Evolutionary conservation across 2,329 filamentous ascomycete genomes (phyloP).

Genomic region (Aphanoascus verrucosus): DNA sequence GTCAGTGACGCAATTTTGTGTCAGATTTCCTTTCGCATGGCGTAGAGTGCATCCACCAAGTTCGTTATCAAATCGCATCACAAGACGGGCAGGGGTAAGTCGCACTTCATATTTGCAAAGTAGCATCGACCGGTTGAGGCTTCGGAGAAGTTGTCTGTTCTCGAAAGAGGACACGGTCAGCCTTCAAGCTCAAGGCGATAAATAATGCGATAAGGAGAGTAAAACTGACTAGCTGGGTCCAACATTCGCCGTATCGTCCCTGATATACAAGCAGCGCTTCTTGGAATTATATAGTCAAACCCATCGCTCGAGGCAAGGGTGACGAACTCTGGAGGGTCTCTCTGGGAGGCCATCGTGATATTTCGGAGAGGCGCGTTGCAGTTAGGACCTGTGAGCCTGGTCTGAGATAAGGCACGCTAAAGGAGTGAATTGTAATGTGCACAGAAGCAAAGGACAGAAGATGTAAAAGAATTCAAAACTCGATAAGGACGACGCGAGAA

Average conservation of each 20-base stretch:
- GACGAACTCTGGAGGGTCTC: constrained; percentile 43
- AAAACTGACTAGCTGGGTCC: constrained; percentile 46
- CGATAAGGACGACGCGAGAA: background rate
- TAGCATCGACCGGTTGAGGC: constrained; percentile 47
- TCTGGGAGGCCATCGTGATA: background rate
- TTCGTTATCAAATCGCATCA: background rate
- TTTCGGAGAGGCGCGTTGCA: background rate
- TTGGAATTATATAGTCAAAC: constrained; percentile 53
- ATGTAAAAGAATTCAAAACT: background rate
- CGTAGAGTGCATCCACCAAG: background rate
- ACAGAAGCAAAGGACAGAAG: background rate
- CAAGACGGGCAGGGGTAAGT: background rate
- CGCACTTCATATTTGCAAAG: constrained; percentile 50
- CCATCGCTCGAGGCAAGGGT: constrained; percentile 55
- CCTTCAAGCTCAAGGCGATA: background rate
- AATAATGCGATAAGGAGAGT: background rate
- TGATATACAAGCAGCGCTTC: constrained; percentile 50
- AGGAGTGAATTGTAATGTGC: background rate
- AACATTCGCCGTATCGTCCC: constrained; percentile 54
- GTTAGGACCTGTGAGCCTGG: background rate
- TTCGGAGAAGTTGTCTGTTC: constrained; percentile 51
- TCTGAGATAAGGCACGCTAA: background rate
- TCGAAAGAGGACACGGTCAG: background rate
- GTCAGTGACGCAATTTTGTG: too few relatives aligned
- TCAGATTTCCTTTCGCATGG: too few relatives aligned